Conservation (phyloP, 768 basidiomycete species). For the Tubosaeta sp. region DNA sequence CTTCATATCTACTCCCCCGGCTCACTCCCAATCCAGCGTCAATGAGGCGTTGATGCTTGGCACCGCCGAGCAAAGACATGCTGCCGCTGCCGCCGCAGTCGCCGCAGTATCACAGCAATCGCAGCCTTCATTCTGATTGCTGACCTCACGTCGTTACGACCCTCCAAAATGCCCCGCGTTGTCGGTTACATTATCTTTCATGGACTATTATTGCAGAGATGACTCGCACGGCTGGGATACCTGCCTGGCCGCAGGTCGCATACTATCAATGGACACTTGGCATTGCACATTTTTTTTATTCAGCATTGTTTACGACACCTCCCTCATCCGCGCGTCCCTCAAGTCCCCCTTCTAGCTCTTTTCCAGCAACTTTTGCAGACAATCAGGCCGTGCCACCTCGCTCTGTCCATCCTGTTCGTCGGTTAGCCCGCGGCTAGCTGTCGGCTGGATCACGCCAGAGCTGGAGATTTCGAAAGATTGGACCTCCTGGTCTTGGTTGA, state of each 20-base stretch:
- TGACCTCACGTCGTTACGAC: constrained; percentile 10
- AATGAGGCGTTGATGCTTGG: constrained; percentile 89
- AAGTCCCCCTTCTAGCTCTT: constrained; percentile 8
- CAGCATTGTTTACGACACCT: constrained; percentile 40
- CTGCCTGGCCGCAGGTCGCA: constrained; percentile 62
- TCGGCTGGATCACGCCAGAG: constrained; percentile 15
- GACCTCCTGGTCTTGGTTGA: constrained; percentile 50
- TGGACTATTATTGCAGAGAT: constrained; percentile 36
- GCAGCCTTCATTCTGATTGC: constrained; percentile 44
- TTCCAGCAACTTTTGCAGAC: constrained; percentile 18
- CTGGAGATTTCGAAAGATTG: constrained; percentile 44
- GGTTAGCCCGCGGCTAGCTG: constrained; percentile 41
- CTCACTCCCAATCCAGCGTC: constrained; percentile 39
- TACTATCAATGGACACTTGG: constrained; percentile 43
- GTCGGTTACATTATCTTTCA: constrained; percentile 38
- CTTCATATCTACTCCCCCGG: background rate
- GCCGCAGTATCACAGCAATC: constrained; percentile 47
- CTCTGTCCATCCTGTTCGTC: constrained; percentile 25
- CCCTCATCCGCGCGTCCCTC: constrained; percentile 21
- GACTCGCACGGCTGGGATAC: constrained; percentile 40
- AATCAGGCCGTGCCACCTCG: constrained; percentile 56
- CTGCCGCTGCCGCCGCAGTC: constrained; percentile 51
- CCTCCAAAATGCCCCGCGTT: constrained; percentile 23
- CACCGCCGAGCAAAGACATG: constrained; percentile 70
- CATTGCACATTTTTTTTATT: constrained; percentile 37